Conservation (phyloP, 2,329 filamentous ascomycete species). For the Cladosporium oxysporum region DNA sequence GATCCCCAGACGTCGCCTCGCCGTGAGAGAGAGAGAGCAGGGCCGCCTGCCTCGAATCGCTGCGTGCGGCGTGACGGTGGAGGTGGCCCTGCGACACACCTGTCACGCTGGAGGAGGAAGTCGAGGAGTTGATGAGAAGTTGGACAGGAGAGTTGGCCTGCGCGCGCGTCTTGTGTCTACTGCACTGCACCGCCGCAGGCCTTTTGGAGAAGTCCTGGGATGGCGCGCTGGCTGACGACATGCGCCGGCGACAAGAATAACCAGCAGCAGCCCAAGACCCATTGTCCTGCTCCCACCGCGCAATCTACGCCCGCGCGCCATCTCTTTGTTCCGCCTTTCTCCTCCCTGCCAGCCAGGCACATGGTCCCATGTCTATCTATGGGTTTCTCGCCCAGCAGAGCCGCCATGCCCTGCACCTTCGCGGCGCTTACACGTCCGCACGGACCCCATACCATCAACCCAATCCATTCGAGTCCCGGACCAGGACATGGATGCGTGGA, state of each 20-base stretch:
- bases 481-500: conserved; percentile 42
- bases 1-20: conserved; percentile 17
- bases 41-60: conserved; percentile 14
- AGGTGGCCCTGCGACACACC: conserved; percentile 13
- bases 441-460: conserved; percentile 16
- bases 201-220: conserved; percentile 20
- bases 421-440: conserved; percentile 21
- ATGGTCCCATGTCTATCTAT: conserved; percentile 23
- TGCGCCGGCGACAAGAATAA: conserved; percentile 15
- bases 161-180: background rate
- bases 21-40: background rate
- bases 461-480: conserved; percentile 22
- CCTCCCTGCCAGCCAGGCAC: conserved; percentile 3
- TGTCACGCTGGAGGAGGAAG: conserved; percentile 19
- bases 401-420: conserved; percentile 19
- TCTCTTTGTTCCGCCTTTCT: conserved; percentile 23
- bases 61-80: conserved; percentile 16
- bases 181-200: conserved; percentile 7
- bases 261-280: conserved; percentile 8
- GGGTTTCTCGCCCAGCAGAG: conserved; percentile 35
- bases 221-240: conserved; percentile 11
- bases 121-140: conserved; percentile 14
- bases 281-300: conserved; percentile 10
- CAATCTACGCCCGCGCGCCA: conserved; percentile 12
- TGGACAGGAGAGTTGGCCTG: conserved; percentile 15